phyloP scores from a whole-genome alignment of 345 rosid genomes.

The Gossypioides kirkii region DNA sequence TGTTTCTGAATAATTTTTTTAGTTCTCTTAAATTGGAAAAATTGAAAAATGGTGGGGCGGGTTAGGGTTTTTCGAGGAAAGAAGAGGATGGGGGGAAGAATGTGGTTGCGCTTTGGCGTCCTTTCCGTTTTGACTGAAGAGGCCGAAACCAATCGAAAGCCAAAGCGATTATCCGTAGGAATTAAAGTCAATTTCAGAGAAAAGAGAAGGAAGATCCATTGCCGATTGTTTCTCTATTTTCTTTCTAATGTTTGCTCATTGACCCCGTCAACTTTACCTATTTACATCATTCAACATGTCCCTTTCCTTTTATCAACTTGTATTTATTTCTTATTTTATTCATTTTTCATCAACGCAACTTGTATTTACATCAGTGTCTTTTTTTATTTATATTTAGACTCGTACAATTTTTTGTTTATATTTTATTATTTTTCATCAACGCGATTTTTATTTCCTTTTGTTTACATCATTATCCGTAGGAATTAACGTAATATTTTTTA shows the following conservation, averaged over 20 bases:
- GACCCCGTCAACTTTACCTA: not conserved
- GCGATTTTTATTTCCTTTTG: too few relatives aligned
- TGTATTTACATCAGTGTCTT: too few relatives aligned
- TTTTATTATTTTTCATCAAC: too few relatives aligned
- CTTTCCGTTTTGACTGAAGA: slow-evolving; percentile 38
- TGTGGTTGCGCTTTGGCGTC: slow-evolving; percentile 25
- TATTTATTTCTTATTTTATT: not conserved
- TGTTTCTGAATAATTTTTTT: not conserved
- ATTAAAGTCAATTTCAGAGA: not conserved
- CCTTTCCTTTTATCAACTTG: not conserved
- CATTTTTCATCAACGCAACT: too few relatives aligned
- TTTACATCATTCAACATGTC: not conserved
- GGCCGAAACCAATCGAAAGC: slow-evolving; percentile 6
- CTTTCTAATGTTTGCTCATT: not conserved
- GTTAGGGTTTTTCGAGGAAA: slow-evolving; percentile 45
- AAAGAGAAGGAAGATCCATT: not conserved
- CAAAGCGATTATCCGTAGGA: not conserved
- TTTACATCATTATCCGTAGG: too few relatives aligned
- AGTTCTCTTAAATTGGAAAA: not conserved
- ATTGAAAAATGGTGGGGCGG: slow-evolving; percentile 2
- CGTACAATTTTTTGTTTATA: too few relatives aligned
- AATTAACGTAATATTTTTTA: too few relatives aligned
- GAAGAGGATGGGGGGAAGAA: not conserved
- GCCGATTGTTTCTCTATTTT: not conserved
- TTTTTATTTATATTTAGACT: too few relatives aligned